These are phyloP conservation scores for Wickerhamiella azymoides DNA, from an alignment of 805 yeast genomes.

Conservation along the genomic window DNA sequence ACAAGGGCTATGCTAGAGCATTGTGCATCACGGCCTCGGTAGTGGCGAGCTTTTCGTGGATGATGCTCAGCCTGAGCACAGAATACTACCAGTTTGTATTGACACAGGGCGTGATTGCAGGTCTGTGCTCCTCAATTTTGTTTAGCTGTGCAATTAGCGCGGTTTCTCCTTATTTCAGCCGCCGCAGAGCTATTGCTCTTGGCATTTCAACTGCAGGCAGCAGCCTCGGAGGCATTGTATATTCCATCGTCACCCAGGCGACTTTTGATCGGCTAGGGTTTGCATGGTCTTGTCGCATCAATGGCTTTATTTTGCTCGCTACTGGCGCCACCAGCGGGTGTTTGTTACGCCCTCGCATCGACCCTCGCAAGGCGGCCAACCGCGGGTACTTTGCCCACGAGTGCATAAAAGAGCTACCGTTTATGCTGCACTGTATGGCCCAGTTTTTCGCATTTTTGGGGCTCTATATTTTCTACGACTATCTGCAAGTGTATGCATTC, in stretches of 20 bases:
- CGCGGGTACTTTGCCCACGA: constrained; percentile 18
- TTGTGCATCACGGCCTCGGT: constrained; percentile 32
- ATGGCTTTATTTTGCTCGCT: constrained; percentile 31
- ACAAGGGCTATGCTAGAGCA: constrained; percentile 30
- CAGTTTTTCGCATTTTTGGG: constrained; percentile 22
- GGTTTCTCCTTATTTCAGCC: constrained; percentile 37
- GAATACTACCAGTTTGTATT: constrained; percentile 38
- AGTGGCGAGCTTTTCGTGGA: constrained; percentile 32
- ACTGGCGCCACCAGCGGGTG: constrained; percentile 18
- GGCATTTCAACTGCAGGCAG: constrained; percentile 38
- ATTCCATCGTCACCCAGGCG: constrained; percentile 33
- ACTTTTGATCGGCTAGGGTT: constrained; percentile 34
- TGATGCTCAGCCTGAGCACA: constrained; percentile 34
- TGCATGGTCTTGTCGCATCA: constrained; percentile 38
- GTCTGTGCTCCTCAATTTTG: constrained; percentile 34
- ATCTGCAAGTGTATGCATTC: constrained; percentile 23
- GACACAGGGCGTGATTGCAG: constrained; percentile 39
- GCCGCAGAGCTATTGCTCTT: constrained; percentile 32
- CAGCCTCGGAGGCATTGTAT: constrained; percentile 39
- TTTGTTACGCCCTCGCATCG: constrained; percentile 20
- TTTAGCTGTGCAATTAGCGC: constrained; percentile 33
- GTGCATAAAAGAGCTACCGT: constrained; percentile 20
- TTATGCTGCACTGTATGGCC: constrained; percentile 17
- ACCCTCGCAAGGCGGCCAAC: constrained; percentile 16
- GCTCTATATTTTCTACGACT: constrained; percentile 24